Evolutionary conservation across 495 filamentous ascomycete species (phyloP), one percentile per base, ranked within the genome.

Genomic region (Penicillium psychrofluorescens): DNA sequence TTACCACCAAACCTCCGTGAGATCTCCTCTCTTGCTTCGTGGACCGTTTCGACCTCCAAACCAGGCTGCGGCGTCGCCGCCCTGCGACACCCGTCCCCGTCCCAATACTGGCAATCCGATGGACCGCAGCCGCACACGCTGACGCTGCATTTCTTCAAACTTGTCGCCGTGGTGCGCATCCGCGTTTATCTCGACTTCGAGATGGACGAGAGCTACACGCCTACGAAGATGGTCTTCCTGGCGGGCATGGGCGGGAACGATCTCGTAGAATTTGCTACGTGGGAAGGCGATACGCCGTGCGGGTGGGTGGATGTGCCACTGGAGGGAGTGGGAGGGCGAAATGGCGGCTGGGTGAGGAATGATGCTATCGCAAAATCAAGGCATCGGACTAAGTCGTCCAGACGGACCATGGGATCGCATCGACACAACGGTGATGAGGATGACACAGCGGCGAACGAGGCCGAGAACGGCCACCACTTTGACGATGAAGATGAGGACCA

Each of bases 201-300:
- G 39, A 72, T 84, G 12, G 92, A 98, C 65, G 92, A 98, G 68
- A 88, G 82, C 29, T 98, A 98, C 65, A 98, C 92, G n/a, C 92
- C 92, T 2, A 96, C 90, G 1, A 84, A 87, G 51, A 90, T 98
- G 54, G 70, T 80, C 8, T 86, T 96, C 51, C 73, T 82, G 13
- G 90, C 89, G 6, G 92, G 92, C 8, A 95, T 86, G 50, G 83
- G 88, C 14, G 80, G 83, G 38, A 88, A 96, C 59, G 88, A 94
- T 61, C 75, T 95, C 7, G 80, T 87, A 35, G 82, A 87, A 46
- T 95, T 94, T 53, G 81, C 79, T 8, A 82, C 79, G 33, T 81
- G 95, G 73, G 76, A 80, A 37, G 84, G 70, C n/a, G 78, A 79
- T 50, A 77, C 79, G 36, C 91, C 92, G 1, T 78, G 81, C 34